phyloP scores from a whole-genome alignment of 805 yeast genomes.

The Myxozyma sirexii region DNA sequence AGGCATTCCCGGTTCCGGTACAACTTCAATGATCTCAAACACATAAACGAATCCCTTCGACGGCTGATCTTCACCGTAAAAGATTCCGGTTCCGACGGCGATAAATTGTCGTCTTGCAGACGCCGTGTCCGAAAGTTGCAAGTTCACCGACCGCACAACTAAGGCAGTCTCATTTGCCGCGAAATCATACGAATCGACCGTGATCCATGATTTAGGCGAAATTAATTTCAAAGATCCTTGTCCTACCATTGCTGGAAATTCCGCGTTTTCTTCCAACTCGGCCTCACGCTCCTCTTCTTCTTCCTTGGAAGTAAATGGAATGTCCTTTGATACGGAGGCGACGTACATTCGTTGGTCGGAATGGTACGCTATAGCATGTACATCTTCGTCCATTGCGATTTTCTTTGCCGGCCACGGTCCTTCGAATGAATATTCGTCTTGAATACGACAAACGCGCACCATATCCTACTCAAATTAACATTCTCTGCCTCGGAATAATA shows the following conservation, averaged over 20 bases:
- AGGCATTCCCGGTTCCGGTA: conserved; percentile 86
- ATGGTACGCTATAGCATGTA: conserved; percentile 71
- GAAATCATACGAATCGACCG: conserved; percentile 57
- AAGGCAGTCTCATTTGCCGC: conserved; percentile 61
- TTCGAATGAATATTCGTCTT: conserved; percentile 53
- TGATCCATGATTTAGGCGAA: conserved; percentile 75
- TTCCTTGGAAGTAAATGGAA: conserved; percentile 66
- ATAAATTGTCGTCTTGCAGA: conserved; percentile 61
- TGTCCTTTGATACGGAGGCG: conserved; percentile 60
- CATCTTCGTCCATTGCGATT: conserved; percentile 58
- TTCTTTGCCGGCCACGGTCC: conserved; percentile 62
- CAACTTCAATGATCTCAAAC: conserved; percentile 75
- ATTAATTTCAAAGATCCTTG: conserved; percentile 65
- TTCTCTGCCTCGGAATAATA: neutral
- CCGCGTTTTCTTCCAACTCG: conserved; percentile 46
- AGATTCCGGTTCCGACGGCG: conserved; percentile 75
- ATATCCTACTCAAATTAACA: conserved; percentile 1
- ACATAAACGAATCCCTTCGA: conserved; percentile 77
- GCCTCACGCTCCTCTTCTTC: conserved; percentile 70
- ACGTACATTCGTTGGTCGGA: conserved; percentile 63
- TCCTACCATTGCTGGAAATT: conserved; percentile 51
- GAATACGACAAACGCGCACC: conserved; percentile 45
- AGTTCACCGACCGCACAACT: conserved; percentile 56
- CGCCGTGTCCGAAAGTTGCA: conserved; percentile 46
- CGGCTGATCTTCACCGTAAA: conserved; percentile 77